A percentile compares a stretch with the other conserved stretches of the same genome.
phyloP scores from a whole-genome alignment of 306 rosid species.

The Urtica urens region DNA sequence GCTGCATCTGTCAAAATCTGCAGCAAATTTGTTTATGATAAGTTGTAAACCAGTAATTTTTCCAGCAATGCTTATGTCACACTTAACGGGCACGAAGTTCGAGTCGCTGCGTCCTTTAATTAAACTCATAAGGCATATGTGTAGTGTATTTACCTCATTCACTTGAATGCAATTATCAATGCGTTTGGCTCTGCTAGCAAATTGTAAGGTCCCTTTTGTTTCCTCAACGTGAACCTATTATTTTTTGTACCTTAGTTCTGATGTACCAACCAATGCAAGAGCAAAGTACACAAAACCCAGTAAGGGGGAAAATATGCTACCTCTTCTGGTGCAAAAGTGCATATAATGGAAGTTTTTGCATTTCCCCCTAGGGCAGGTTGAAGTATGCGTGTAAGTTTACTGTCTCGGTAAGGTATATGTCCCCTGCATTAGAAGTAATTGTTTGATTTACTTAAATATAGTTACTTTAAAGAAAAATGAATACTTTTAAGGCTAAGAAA shows the following conservation, averaged over 20 bases:
- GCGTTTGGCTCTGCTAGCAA: conserved; percentile 97
- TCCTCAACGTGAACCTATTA: conserved; percentile 82
- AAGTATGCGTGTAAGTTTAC: conserved; percentile 94
- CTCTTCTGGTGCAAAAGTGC: conserved; percentile 97
- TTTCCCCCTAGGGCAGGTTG: conserved; percentile 99
- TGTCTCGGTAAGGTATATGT: conserved; percentile 92
- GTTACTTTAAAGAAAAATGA: conserved; percentile 2
- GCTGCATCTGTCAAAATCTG: conserved; percentile 94
- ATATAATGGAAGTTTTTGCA: conserved; percentile 92
- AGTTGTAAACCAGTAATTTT: too few species aligned
- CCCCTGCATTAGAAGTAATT: conserved; percentile 34
- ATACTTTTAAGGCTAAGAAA: not conserved
- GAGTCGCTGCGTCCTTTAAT: too few species aligned
- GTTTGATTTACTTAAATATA: not conserved
- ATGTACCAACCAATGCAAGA: too few species aligned
- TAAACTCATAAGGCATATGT: too few species aligned
- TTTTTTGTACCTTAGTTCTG: too few species aligned
- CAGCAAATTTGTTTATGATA: too few species aligned
- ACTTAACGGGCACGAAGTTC: too few species aligned
- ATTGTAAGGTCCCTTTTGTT: conserved; percentile 95
- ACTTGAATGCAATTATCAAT: conserved; percentile 93
- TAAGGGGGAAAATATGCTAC: conserved; percentile 24
- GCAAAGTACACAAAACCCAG: too few species aligned
- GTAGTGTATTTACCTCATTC: conserved; percentile 51
- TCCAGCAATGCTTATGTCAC: too few species aligned